Conservation (phyloP, 108 stramenopile species). For the Conticribra guillardii region DNA sequence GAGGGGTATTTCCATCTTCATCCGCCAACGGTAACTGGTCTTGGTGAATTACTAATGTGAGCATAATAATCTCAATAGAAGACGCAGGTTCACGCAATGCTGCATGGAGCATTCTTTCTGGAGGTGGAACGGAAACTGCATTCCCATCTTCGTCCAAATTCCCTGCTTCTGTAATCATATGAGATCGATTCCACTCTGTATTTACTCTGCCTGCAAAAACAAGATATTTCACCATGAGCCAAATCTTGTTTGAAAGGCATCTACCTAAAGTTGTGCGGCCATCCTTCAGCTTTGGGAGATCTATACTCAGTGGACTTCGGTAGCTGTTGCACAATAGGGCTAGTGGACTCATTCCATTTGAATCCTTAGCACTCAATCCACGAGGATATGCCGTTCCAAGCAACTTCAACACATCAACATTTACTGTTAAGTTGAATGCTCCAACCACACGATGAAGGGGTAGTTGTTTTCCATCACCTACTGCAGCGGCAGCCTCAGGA, state of each 20-base stretch:
- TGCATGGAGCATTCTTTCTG: slow-evolving; percentile 17
- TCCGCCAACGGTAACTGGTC: slow-evolving; percentile 1
- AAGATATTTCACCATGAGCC: slow-evolving; percentile 25
- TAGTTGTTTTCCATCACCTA: slow-evolving; percentile 7
- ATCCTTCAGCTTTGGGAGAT: slow-evolving; percentile 14
- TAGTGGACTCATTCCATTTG: slow-evolving; percentile 15
- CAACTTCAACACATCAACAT: slow-evolving; percentile 26
- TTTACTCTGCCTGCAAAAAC: slow-evolving; percentile 15
- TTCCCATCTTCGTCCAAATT: neutral
- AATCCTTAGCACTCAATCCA: slow-evolving; percentile 5
- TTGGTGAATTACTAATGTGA: slow-evolving; percentile 6
- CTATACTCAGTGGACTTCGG: slow-evolving; percentile 16
- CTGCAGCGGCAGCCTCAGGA: slow-evolving; percentile 10
- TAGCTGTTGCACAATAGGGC: slow-evolving; percentile 25
- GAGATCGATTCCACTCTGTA: slow-evolving; percentile 6
- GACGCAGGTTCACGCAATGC: slow-evolving; percentile 17
- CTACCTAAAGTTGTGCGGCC: slow-evolving; percentile 7
- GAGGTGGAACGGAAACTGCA: neutral
- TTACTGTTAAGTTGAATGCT: slow-evolving; percentile 23
- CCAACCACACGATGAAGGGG: slow-evolving; percentile 19
- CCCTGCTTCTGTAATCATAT: neutral
- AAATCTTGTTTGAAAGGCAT: slow-evolving; percentile 23
- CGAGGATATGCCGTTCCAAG: slow-evolving; percentile 26
- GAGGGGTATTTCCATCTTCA: slow-evolving; percentile 16
- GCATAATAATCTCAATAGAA: slow-evolving; percentile 13